phyloP scores from a whole-genome alignment of 2,329 filamentous ascomycete genomes.

The Cadophora luteo-olivacea region DNA sequence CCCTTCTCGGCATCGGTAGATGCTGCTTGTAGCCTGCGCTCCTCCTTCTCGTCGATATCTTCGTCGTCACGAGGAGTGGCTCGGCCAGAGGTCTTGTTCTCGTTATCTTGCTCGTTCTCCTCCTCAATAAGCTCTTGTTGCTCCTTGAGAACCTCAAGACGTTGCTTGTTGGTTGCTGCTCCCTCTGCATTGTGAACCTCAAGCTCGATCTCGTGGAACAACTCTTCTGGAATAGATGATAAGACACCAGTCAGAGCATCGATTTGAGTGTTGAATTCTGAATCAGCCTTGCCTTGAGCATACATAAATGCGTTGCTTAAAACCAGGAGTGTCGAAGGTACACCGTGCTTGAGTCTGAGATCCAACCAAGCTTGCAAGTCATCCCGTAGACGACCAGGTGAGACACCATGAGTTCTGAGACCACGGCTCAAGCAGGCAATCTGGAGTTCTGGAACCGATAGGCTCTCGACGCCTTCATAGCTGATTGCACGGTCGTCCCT shows the following conservation, averaged over 20 bases:
- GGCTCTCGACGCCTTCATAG: constrained; percentile 89
- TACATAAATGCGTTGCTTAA: constrained; percentile 99
- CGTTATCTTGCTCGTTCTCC: constrained; percentile 89
- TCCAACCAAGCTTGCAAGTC: constrained; percentile 95
- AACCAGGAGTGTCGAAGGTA: constrained; percentile 95
- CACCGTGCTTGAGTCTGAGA: constrained; percentile 87
- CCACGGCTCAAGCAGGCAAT: constrained; percentile 90
- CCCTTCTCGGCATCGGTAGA: constrained; percentile 52
- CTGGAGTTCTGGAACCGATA: constrained; percentile 94
- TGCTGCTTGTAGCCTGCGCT: constrained; percentile 63
- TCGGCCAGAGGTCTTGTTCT: constrained; percentile 76
- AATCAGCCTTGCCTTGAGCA: constrained; percentile 75
- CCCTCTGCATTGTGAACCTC: constrained; percentile 97
- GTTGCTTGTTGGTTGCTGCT: constrained; percentile 97
- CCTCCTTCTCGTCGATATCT: constrained; percentile 94
- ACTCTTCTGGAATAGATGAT: constrained; percentile 93
- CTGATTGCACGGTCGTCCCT: constrained; percentile 93
- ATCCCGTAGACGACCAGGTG: constrained; percentile 83
- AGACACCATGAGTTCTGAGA: constrained; percentile 90
- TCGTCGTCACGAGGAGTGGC: constrained; percentile 84
- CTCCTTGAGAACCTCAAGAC: constrained; percentile 96
- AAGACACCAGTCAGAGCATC: constrained; percentile 92
- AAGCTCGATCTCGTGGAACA: constrained; percentile 99
- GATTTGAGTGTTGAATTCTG: constrained; percentile 86
- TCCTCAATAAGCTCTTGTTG: constrained; percentile 98